Evolutionary conservation across 441 rosid genomes (phyloP), one percentile per base, ranked within the genome.

Genomic region (Bocquillonia castaneifolia): DNA sequence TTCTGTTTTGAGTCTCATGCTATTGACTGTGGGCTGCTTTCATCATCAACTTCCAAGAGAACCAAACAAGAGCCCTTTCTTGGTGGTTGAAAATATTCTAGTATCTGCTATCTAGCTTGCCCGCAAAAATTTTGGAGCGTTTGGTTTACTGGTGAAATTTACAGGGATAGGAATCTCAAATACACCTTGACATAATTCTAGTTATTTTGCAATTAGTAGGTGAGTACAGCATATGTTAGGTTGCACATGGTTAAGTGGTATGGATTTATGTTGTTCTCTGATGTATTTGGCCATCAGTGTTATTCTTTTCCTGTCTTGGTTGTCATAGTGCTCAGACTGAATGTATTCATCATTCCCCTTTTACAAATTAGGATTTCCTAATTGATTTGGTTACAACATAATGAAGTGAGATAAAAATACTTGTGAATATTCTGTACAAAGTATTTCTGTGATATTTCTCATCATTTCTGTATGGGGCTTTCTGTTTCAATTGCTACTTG

Each of bases 1-100:
- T 65, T 63, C 5, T 29, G 20, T 55, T 67, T 56, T 50, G 6
- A 18, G 44, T 18, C 59, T 28, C 63, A 44, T 60, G 40, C 64
- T 54, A 10, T 40, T n/a, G 20, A 55, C 45, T 10, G n/a, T 47
- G 26, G 25, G 58, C 39, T 25, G 17, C 37, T 42, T 53, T 23
- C 53, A 39, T 13, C 8, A 14, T 59, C n/a, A 13, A 14, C 15
- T 36, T 39, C 22, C 2, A 44, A 32, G 10, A n/a, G 56, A 18
- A 32, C 28, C 22, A 53, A 53, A 48, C 32, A 47, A 1, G 34
- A 22, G 32, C 58, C 32, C 25, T 44, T 59, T n/a, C 20, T 17
- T 64, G 40, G 54, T 23, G 53, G 18, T 23, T 64, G 22, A 42
- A 8, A 3, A 25, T 50, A 37, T 29, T 37, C 44, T 39, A 23